Evolutionary conservation across 192 early-diverging fungal species (phyloP).

Genomic region (Fimicolochytrium jonesii): DNA sequence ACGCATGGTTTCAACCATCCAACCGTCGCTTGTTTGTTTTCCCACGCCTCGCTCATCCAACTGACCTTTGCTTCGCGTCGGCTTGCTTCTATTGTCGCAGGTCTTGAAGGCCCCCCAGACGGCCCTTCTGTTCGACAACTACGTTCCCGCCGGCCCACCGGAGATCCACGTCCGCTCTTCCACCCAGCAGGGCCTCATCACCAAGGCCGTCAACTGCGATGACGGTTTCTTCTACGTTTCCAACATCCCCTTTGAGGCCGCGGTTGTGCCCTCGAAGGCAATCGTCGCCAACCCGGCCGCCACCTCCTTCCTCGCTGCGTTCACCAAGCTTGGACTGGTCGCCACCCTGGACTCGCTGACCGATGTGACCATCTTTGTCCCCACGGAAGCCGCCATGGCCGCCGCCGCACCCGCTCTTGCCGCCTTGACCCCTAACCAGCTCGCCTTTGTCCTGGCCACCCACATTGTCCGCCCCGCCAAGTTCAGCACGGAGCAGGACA

Average conservation of each 20-base stretch:
- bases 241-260: constrained; percentile 6
- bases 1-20: no score
- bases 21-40: no score
- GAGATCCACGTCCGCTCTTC: constrained; percentile 20
- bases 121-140: constrained; percentile 9
- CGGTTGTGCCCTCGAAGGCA: constrained; percentile 7
- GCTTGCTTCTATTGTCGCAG: no score
- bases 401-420: constrained; percentile 14
- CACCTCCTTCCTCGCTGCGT: constrained; percentile 1
- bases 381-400: constrained; percentile 26
- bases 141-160: constrained; percentile 6
- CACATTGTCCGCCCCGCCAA: constrained; percentile 25
- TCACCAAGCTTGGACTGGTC: not conserved
- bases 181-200: not conserved
- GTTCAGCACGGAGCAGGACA: constrained; percentile 9
- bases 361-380: constrained; percentile 32
- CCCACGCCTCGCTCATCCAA: no score
- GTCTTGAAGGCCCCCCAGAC: no score
- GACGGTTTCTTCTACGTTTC: constrained; percentile 22
- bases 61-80: no score
- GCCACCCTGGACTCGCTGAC: constrained; percentile 14
- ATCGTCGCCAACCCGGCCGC: not conserved
- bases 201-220: constrained; percentile 7
- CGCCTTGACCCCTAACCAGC: constrained; percentile 24
- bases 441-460: constrained; percentile 25